Percentiles rank a stretch among this genome's conserved stretches.
These are phyloP conservation scores for Cyathus striatus DNA, from an alignment of 768 basidiomycete species.

Conservation along the genomic window DNA sequence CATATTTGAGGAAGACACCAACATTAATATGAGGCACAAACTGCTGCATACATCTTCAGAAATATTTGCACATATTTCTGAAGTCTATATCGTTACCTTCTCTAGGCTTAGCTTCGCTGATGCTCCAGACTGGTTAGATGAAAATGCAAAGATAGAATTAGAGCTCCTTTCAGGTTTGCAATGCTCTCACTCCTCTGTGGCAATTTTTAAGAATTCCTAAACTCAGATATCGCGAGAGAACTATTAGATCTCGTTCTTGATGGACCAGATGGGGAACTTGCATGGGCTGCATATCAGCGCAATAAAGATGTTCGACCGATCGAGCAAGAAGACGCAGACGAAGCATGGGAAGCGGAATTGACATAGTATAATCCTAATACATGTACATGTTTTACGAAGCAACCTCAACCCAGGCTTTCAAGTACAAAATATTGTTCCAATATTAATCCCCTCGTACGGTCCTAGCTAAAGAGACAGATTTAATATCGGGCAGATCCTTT, in stretches of 20 bases:
- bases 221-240: slow-evolving; percentile 52
- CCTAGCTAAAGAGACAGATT: slow-evolving; percentile 30
- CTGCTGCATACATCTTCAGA: slow-evolving; percentile 50
- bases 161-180: slow-evolving; percentile 43
- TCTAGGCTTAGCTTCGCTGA: slow-evolving; percentile 72
- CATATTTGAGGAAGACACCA: slow-evolving; percentile 42
- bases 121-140: slow-evolving; percentile 54
- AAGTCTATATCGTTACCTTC: slow-evolving; percentile 73
- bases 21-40: slow-evolving; percentile 50
- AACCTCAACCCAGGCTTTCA: background rate
- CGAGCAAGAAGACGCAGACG: background rate
- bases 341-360: background rate
- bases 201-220: slow-evolving; percentile 4
- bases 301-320: no score
- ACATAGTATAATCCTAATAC: background rate
- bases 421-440: slow-evolving; percentile 42
- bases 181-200: background rate
- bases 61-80: slow-evolving; percentile 55
- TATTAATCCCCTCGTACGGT: slow-evolving; percentile 45
- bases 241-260: slow-evolving; percentile 66
- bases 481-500: background rate
- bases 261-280: slow-evolving; percentile 63
- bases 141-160: slow-evolving; percentile 31
- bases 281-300: slow-evolving; percentile 62
- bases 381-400: no score